These are phyloP conservation scores for Nakazawaea siamensis DNA, from an alignment of 805 yeast genomes.

Conservation along the genomic window DNA sequence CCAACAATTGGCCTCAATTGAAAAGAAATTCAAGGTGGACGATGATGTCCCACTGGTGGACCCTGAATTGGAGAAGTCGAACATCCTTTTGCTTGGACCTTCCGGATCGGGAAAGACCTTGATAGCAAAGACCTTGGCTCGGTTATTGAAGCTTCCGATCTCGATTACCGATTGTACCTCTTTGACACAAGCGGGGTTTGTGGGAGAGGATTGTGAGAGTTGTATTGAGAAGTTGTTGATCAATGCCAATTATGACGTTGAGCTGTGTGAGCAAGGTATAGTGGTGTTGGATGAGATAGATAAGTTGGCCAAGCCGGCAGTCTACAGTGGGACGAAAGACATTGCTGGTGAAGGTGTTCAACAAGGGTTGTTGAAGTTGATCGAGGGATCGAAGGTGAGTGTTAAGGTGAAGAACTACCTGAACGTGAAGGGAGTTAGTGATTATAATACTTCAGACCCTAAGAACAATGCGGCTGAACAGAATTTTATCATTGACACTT, in stretches of 20 bases:
- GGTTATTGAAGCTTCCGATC: slow-evolving; percentile 43
- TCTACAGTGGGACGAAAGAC: slow-evolving; percentile 41
- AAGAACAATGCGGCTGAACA: slow-evolving; percentile 20
- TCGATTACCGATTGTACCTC: slow-evolving; percentile 57
- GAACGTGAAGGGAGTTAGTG: slow-evolving; percentile 4
- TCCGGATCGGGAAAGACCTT: slow-evolving; percentile 58
- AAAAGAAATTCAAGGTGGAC: slow-evolving; percentile 12
- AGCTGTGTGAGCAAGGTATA: slow-evolving; percentile 46
- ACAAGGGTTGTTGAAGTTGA: slow-evolving; percentile 46
- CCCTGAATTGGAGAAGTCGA: slow-evolving; percentile 46
- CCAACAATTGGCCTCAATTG: slow-evolving; percentile 1
- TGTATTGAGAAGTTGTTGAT: slow-evolving; percentile 45
- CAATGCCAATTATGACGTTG: slow-evolving; percentile 42
- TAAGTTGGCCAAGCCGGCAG: slow-evolving; percentile 42
- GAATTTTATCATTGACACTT: slow-evolving; percentile 41
- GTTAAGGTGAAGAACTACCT: slow-evolving; percentile 26
- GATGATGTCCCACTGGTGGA: slow-evolving; percentile 17
- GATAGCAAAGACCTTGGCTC: slow-evolving; percentile 46
- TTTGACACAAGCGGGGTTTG: slow-evolving; percentile 56
- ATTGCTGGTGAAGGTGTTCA: slow-evolving; percentile 63
- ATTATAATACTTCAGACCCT: slow-evolving; percentile 8
- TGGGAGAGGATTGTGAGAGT: slow-evolving; percentile 55
- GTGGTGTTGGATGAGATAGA: slow-evolving; percentile 55
- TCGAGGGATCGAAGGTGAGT: slow-evolving; percentile 47
- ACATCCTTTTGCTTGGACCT: slow-evolving; percentile 49